These are phyloP conservation scores for Ophiostoma ips DNA, from an alignment of 2,329 filamentous ascomycete species.

Conservation along the genomic window DNA sequence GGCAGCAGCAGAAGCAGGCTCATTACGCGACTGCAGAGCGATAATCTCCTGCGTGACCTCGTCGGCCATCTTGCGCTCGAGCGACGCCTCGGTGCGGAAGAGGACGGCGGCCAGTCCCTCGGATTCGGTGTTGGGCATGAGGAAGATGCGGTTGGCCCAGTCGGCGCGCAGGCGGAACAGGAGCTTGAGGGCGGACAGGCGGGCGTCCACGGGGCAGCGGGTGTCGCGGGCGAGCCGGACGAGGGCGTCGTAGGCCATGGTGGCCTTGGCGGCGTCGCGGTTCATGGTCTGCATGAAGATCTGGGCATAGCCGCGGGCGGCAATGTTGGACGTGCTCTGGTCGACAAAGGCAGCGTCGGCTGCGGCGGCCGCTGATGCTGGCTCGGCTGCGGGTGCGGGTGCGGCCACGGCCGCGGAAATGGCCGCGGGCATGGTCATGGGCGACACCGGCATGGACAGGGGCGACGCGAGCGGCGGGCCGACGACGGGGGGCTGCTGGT, in stretches of 20 bases:
- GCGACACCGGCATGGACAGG: neutral
- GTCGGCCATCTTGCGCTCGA: conserved; percentile 36
- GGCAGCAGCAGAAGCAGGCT: neutral
- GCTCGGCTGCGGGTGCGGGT: too few species aligned
- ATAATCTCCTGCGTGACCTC: conserved; percentile 31
- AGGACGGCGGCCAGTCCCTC: conserved; percentile 59
- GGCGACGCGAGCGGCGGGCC: neutral
- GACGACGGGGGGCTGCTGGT: too few species aligned
- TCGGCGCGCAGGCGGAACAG: conserved; percentile 76
- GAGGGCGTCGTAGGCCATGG: conserved; percentile 47
- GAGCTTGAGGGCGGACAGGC: conserved; percentile 61
- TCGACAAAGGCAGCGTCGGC: conserved; percentile 17
- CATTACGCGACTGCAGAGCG: conserved; percentile 22
- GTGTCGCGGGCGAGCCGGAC: conserved; percentile 48
- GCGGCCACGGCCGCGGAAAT: neutral
- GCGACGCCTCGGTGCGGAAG: conserved; percentile 45
- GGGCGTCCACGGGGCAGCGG: conserved; percentile 51
- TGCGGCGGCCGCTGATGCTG: conserved; percentile 7
- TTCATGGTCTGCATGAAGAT: conserved; percentile 64
- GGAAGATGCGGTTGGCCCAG: conserved; percentile 60
- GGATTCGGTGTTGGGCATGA: conserved; percentile 57
- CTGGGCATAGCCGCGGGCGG: conserved; percentile 55
- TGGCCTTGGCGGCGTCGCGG: conserved; percentile 48
- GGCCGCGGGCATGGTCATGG: neutral
- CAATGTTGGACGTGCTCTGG: conserved; percentile 53